A percentile compares a stretch with the other conserved stretches of the same genome.
Evolutionary conservation across 2,329 filamentous ascomycete species (phyloP).

Genomic region (Stylonectria norvegica): DNA sequence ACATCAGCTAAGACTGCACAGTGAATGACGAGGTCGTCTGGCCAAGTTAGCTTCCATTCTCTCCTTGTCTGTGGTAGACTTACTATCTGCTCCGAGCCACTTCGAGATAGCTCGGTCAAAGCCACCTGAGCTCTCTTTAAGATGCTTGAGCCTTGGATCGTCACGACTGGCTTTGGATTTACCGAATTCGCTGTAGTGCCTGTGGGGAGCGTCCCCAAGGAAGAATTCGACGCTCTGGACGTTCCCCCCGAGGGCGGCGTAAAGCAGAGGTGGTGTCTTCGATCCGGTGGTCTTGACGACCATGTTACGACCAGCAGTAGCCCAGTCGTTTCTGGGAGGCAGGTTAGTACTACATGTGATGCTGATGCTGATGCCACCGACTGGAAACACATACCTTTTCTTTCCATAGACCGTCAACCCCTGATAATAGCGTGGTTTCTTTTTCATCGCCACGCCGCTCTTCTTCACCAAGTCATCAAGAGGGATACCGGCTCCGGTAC

Average conservation of each 20-base stretch:
- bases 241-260: constrained; percentile 54
- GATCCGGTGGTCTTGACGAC: constrained; percentile 38
- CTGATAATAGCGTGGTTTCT: constrained; percentile 71
- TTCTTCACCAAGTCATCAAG: constrained; percentile 63
- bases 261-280: constrained; percentile 56
- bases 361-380: neutral
- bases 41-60: neutral
- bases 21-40: constrained; percentile 63
- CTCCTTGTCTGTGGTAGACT: constrained; percentile 27
- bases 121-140: constrained; percentile 58
- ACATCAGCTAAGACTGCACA: constrained; percentile 53
- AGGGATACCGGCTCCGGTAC: constrained; percentile 65
- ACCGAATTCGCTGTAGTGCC: constrained; percentile 66
- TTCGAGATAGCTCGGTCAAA: constrained; percentile 60
- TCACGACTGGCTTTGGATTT: constrained; percentile 55
- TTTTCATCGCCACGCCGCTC: constrained; percentile 59
- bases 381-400: constrained; percentile 47
- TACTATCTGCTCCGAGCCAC: constrained; percentile 60
- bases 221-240: constrained; percentile 76
- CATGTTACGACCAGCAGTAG: constrained; percentile 54
- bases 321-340: constrained; percentile 61
- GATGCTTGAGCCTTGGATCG: constrained; percentile 59
- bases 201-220: constrained; percentile 64
- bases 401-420: constrained; percentile 72
- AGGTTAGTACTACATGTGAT: constrained; percentile 12